These are phyloP conservation scores for Lycium barbarum DNA, from an alignment of 257 asterid species.

Conservation along the genomic window DNA sequence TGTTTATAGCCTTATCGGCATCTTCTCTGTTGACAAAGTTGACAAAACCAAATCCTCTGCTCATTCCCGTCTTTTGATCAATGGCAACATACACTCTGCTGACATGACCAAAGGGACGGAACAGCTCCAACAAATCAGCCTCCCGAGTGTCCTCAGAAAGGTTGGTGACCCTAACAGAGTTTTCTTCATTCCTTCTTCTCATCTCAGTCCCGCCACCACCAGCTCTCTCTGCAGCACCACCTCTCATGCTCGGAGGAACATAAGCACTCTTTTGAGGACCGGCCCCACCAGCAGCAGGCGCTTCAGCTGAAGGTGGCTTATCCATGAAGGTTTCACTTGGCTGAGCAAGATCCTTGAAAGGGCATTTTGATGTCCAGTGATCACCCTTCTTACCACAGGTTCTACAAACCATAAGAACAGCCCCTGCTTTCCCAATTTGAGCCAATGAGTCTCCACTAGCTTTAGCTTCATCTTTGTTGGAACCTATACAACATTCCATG, in stretches of 20 bases:
- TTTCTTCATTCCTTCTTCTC: constrained; percentile 92
- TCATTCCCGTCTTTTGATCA: constrained; percentile 80
- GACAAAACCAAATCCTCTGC: constrained; percentile 94
- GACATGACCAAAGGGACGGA: constrained; percentile 84
- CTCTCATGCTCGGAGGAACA: constrained; percentile 87
- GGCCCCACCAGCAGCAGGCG: constrained; percentile 23
- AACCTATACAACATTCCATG: constrained; percentile 45
- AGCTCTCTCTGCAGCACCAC: constrained; percentile 55
- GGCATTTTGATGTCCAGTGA: constrained; percentile 97
- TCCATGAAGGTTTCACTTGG: constrained; percentile 65
- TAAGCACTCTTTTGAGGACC: constrained; percentile 64
- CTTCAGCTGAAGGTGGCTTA: constrained; percentile 65
- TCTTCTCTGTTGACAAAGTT: constrained; percentile 86
- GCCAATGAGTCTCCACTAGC: constrained; percentile 55
- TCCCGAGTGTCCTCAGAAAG: constrained; percentile 95
- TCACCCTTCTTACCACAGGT: constrained; percentile 97
- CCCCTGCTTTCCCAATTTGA: constrained; percentile 65
- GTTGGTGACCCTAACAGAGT: constrained; percentile 90
- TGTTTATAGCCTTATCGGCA: constrained; percentile 92
- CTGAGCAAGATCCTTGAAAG: constrained; percentile 87
- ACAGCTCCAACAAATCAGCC: constrained; percentile 84
- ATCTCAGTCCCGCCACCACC: constrained; percentile 60
- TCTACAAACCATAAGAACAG: constrained; percentile 90
- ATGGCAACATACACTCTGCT: constrained; percentile 85
- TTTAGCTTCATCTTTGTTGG: constrained; percentile 72